Evolutionary conservation across 2,329 filamentous ascomycete genomes (phyloP).

Genomic region (Drechslera avenae): DNA sequence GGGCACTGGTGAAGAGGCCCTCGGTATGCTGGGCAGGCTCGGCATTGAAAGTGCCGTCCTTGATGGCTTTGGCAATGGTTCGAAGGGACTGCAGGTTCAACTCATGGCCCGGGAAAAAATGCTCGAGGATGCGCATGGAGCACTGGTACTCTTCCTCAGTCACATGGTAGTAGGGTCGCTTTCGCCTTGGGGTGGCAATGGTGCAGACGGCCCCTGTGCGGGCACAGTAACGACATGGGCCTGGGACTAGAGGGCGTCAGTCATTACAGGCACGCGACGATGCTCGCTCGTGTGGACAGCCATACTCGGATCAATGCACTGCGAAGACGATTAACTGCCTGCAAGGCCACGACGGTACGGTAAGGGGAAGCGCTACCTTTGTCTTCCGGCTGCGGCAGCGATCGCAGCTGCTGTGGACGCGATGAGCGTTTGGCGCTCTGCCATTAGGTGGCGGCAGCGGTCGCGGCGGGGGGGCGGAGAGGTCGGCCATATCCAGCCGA

Average conservation of each 20-base stretch:
- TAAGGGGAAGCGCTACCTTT: slow-evolving; percentile 32
- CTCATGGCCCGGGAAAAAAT: slow-evolving; percentile 46
- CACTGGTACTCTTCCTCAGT: slow-evolving; percentile 49
- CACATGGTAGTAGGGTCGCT: slow-evolving; percentile 48
- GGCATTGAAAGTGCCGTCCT: slow-evolving; percentile 35
- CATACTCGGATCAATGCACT: slow-evolving; percentile 49
- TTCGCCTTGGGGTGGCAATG: slow-evolving; percentile 44
- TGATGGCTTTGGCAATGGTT: slow-evolving; percentile 41
- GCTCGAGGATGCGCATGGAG: slow-evolving; percentile 45
- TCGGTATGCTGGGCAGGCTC: slow-evolving; percentile 32
- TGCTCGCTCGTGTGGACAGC: slow-evolving; percentile 4
- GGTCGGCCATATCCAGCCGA: slow-evolving; percentile 35
- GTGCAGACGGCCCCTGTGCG: slow-evolving; percentile 44
- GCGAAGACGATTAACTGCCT: slow-evolving; percentile 27
- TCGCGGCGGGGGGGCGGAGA: slow-evolving; percentile 25
- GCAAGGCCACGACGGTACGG: not conserved
- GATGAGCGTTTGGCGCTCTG: slow-evolving; percentile 37
- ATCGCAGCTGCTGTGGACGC: slow-evolving; percentile 47
- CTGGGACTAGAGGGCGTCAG: slow-evolving; percentile 42
- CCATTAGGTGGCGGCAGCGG: slow-evolving; percentile 21
- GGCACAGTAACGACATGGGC: slow-evolving; percentile 47
- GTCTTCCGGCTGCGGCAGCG: slow-evolving; percentile 47
- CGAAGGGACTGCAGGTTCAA: slow-evolving; percentile 43
- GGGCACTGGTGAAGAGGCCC: slow-evolving; percentile 28
- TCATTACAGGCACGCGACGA: slow-evolving; percentile 4